Conservation (phyloP, 176 grass and related monocot species). For the Bothriochloa decipiens region DNA sequence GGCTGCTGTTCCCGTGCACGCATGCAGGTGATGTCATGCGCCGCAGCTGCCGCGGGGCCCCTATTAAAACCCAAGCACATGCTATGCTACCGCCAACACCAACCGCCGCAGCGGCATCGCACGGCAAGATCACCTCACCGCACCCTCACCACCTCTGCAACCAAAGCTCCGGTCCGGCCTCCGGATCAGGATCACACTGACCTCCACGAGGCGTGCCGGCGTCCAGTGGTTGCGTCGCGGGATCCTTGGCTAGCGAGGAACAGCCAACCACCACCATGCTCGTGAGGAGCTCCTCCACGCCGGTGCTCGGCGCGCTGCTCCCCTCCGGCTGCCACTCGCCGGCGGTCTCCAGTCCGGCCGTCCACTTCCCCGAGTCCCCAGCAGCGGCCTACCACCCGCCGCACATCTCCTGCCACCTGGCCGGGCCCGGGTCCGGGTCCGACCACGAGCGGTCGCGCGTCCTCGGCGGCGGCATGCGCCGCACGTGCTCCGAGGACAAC, state of each 20-base stretch:
- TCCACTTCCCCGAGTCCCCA: constrained; percentile 55
- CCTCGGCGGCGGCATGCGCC: constrained; percentile 38
- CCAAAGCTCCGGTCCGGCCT: neutral
- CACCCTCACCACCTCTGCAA: neutral
- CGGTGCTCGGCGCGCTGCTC: constrained; percentile 66
- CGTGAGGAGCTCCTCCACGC: constrained; percentile 67
- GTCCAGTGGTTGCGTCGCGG: neutral
- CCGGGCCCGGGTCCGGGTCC: constrained; percentile 18
- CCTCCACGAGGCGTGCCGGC: neutral
- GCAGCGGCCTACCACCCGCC: constrained; percentile 35
- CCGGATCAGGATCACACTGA: neutral
- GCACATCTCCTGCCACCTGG: constrained; percentile 48
- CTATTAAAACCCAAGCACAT: neutral
- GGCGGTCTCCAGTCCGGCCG: constrained; percentile 45
- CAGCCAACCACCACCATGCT: constrained; percentile 24
- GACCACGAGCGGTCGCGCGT: constrained; percentile 35
- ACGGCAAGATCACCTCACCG: neutral
- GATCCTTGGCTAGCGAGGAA: no score
- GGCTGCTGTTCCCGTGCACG: neutral
- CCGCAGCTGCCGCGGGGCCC: neutral
- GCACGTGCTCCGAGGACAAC: constrained; percentile 71
- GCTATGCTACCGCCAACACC: neutral
- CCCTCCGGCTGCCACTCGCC: constrained; percentile 40
- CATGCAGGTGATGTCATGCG: no score
- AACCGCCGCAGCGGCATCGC: neutral